A percentile compares a stretch with the other conserved stretches of the same genome.
Evolutionary conservation across 306 rosid species (phyloP).

Genomic region (Dicorynia guianensis): DNA sequence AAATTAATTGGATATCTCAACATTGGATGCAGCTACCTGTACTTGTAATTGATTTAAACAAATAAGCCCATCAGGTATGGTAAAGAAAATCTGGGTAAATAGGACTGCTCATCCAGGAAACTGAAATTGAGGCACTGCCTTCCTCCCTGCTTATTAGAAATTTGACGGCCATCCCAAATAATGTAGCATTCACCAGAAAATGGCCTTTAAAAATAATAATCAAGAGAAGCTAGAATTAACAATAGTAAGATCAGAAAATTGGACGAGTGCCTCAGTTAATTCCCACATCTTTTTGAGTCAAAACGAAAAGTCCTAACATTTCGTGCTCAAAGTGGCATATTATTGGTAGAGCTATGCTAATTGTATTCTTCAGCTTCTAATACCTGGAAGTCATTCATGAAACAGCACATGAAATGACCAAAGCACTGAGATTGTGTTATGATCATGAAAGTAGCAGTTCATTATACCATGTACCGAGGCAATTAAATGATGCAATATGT

Average conservation of each 20-base stretch:
- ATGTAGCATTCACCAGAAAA: neutral
- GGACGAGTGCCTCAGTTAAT: neutral
- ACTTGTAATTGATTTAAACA: too few species aligned
- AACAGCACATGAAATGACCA: neutral
- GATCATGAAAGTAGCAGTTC: neutral
- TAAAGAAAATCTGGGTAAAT: too few species aligned
- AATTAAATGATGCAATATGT: constrained; percentile 14
- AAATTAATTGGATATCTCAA: too few species aligned
- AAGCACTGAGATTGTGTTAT: neutral
- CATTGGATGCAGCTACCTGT: too few species aligned
- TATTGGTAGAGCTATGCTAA: neutral
- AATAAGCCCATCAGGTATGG: too few species aligned
- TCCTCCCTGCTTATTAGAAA: too few species aligned
- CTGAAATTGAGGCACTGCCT: neutral
- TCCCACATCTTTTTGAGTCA: neutral
- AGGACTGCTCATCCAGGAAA: too few species aligned
- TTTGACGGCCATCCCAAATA: neutral
- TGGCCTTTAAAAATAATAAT: neutral
- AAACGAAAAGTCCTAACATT: neutral
- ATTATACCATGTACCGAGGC: constrained; percentile 2
- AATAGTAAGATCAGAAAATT: neutral
- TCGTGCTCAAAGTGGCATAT: neutral
- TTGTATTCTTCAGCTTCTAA: constrained; percentile 9
- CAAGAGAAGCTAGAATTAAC: neutral
- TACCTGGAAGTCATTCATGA: neutral